Evolutionary conservation across 2,329 filamentous ascomycete species (phyloP), one percentile per base, ranked within the genome.

Genomic region (Colletotrichum trifolii): DNA sequence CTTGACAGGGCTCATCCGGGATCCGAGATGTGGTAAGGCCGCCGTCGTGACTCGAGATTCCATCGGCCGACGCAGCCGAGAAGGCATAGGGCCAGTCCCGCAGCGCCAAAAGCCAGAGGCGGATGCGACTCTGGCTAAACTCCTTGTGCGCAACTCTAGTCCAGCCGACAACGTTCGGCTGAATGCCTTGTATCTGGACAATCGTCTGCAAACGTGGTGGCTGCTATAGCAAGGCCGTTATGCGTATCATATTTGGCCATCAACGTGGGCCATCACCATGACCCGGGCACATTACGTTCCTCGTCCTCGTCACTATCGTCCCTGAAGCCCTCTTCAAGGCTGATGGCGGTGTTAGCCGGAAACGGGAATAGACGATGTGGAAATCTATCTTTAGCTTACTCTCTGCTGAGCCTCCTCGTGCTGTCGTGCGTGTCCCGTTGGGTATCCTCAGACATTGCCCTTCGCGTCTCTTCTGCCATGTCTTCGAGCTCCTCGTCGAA

Each of bases 401-500:
- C 93, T 78, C 93, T 83, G 75, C 92, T 95, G 67, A 97, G 72
- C 67, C 93, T 83, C 70, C 87, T 81, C 47, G 83, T 79, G 52
- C 82, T 83, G 66, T 87, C 85, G 49, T 78, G 76, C 50, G 73
- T 71, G 59, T 73, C 71, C 76, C 76, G 53, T 68, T 76, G 75
- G 10, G 73, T 73, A 38, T 78, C 74, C 66, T 78, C 79, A 36
- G 57, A 45, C 34, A 83, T 74, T 53, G 78, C 78, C 65, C 79
- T 75, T 72, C 79, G 73, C 53, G 78, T 78, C 59, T 82, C 77
- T 61, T 83, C 81, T 68, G 87, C 81, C 45, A 91, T 85, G 54
- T 87, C 83, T 67, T 86, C 87, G 10, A 90, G 77, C 76, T 93
- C 90, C 72, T 93, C 89, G 46, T 90, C 89, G 45, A 89, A 87